Evolutionary conservation across 495 filamentous ascomycete species (phyloP).

Genomic region (Chaetomium fimeti): DNA sequence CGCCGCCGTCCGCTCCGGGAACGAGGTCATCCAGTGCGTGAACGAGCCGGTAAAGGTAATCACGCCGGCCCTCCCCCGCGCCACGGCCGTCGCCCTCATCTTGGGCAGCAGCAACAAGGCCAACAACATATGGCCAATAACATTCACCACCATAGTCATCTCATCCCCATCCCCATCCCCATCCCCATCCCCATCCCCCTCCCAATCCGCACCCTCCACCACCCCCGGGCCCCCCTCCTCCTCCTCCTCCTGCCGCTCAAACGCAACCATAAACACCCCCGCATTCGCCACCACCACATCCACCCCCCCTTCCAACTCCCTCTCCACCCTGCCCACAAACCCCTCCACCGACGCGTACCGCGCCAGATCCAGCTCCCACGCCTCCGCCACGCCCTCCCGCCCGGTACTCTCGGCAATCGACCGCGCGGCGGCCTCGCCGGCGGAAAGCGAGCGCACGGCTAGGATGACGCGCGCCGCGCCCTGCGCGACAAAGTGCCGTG

Average conservation of each 20-base stretch:
- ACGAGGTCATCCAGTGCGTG: constrained; percentile 37
- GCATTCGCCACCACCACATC: constrained; percentile 51
- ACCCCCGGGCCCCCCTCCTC: not conserved
- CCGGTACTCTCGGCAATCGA: constrained; percentile 42
- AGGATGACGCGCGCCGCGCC: constrained; percentile 48
- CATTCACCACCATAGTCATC: constrained; percentile 53
- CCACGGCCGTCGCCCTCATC: constrained; percentile 29
- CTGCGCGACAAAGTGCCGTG: constrained; percentile 44
- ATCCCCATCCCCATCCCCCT: constrained; percentile 11
- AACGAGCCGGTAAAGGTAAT: constrained; percentile 35
- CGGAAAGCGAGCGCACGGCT: constrained; percentile 44
- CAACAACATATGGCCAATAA: constrained; percentile 28
- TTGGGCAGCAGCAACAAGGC: constrained; percentile 22
- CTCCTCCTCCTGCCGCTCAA: constrained; percentile 12
- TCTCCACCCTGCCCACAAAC: constrained; percentile 30
- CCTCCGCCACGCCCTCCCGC: constrained; percentile 48
- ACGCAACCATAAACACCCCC: constrained; percentile 28
- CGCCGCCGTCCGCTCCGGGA: constrained; percentile 33
- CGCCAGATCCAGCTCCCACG: constrained; percentile 53
- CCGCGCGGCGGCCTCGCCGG: constrained; percentile 46
- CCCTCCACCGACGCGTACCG: constrained; percentile 30
- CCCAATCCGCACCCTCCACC: not conserved
- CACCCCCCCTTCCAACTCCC: constrained; percentile 34
- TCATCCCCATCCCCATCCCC: constrained; percentile 31
- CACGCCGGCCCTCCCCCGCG: constrained; percentile 18